Evolutionary conservation across 2,329 filamentous ascomycete genomes (phyloP), one percentile per base, ranked within the genome.

Genomic region (Fusarium devonianum): DNA sequence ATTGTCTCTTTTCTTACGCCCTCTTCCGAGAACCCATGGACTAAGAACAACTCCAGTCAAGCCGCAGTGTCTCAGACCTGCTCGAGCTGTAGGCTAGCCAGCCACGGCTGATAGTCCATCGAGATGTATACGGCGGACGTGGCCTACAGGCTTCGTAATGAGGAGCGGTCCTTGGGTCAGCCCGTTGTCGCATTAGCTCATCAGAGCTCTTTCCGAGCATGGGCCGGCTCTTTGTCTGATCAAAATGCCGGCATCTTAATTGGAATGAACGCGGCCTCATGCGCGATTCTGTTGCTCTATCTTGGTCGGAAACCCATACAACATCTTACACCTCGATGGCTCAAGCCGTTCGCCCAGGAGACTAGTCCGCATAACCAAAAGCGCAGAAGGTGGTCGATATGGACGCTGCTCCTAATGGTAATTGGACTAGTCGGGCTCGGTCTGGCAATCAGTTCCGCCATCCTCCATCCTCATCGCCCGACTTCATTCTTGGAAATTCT

Each of bases 281-380:
- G 73, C 8, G 57, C 67, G 7, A 59, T 65, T 5, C 38, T 67
- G 16, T 47, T 70, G 13, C 39, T 73, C 12, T 68, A 72, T 41
- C 19, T 71, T 17, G 46, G 38, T 47, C 64, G 55, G 7, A 42
- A 56, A 4, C 62, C 56, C 3, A 45, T 73, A 5, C 51, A 62
- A 2, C 64, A 66, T 4, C 51, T 55, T 3, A 63, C 72, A 2
- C 76, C 77, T 0, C 66, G 62, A 32, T 79, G 76, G 75, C 62
- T 71, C 11, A 69, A 67, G 8, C 71, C 73, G 2, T 80, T 80
- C 49, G 77, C 77, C 3, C 63, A 68, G 7, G 77, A 80, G 56
- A 53, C 71, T 14, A 57, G 35, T 0, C 58, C 62, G 1, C 53
- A 47, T 1, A 23, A 43, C 0, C 28, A 56, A 13, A 69, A 66